These are phyloP conservation scores for Podosphaera aphanis DNA, from an alignment of 2,329 filamentous ascomycete genomes.

Conservation along the genomic window DNA sequence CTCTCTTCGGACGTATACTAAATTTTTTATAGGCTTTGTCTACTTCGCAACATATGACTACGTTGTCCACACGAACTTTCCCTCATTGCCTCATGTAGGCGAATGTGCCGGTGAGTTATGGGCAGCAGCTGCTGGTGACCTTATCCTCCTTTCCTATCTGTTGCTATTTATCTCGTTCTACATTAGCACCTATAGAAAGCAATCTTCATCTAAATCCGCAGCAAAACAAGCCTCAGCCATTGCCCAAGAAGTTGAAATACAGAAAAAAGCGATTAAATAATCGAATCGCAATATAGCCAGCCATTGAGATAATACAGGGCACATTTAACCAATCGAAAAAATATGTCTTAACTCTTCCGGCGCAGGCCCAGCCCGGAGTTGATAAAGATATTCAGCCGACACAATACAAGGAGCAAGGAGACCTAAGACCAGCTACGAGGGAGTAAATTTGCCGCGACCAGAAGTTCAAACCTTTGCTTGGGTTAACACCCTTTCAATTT, in stretches of 20 bases:
- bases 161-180: slow-evolving; percentile 99
- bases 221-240: neutral
- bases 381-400: neutral
- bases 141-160: slow-evolving; percentile 81
- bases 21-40: slow-evolving; percentile 46
- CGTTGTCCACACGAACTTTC: slow-evolving; percentile 80
- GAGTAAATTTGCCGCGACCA: neutral
- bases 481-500: neutral
- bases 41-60: slow-evolving; percentile 99
- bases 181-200: slow-evolving; percentile 80
- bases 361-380: neutral
- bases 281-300: neutral
- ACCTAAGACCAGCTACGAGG: neutral
- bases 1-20: neutral
- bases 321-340: neutral
- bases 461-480: neutral
- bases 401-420: neutral
- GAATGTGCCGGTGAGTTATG: slow-evolving; percentile 91
- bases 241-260: neutral
- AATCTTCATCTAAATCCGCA: neutral
- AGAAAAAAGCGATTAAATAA: neutral
- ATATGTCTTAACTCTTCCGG: neutral
- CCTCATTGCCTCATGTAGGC: slow-evolving; percentile 60
- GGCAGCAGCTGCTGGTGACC: slow-evolving; percentile 77
- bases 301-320: neutral